phyloP scores from a whole-genome alignment of 345 rosid species.

The Iberis pinnata region DNA sequence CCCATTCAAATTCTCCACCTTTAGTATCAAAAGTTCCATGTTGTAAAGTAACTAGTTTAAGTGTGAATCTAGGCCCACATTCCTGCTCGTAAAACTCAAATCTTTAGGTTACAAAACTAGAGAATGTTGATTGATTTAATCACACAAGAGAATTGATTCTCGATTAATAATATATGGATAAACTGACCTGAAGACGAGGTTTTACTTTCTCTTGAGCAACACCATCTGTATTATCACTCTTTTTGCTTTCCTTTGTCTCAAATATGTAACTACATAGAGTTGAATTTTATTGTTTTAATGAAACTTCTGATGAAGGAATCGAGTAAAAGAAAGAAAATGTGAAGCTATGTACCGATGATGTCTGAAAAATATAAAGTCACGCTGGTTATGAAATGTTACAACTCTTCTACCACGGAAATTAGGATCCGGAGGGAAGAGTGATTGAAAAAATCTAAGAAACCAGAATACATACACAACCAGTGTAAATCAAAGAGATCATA shows the following conservation, averaged over 20 bases:
- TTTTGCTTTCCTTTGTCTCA: constrained; percentile 60
- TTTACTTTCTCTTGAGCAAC: constrained; percentile 45
- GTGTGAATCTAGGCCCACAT: constrained; percentile 85
- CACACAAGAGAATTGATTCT: neutral
- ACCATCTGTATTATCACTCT: constrained; percentile 38
- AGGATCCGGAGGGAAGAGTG: constrained; percentile 82
- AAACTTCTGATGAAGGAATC: neutral
- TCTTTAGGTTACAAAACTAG: neutral
- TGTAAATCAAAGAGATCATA: neutral
- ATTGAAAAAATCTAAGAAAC: constrained; percentile 51
- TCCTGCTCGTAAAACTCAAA: constrained; percentile 37
- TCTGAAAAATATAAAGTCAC: constrained; percentile 87
- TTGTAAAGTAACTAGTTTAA: constrained; percentile 70
- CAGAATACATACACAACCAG: neutral
- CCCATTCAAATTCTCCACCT: constrained; percentile 94
- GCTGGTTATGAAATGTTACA: constrained; percentile 92
- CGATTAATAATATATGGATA: neutral
- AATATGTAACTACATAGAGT: constrained; percentile 56
- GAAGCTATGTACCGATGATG: constrained; percentile 66
- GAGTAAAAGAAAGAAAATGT: neutral
- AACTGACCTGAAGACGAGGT: constrained; percentile 75
- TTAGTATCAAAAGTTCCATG: constrained; percentile 85
- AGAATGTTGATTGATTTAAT: neutral
- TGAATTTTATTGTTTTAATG: neutral
- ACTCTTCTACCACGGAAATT: constrained; percentile 83